These are phyloP conservation scores for Exidia glandulosa DNA, from an alignment of 768 basidiomycete species.

Conservation along the genomic window DNA sequence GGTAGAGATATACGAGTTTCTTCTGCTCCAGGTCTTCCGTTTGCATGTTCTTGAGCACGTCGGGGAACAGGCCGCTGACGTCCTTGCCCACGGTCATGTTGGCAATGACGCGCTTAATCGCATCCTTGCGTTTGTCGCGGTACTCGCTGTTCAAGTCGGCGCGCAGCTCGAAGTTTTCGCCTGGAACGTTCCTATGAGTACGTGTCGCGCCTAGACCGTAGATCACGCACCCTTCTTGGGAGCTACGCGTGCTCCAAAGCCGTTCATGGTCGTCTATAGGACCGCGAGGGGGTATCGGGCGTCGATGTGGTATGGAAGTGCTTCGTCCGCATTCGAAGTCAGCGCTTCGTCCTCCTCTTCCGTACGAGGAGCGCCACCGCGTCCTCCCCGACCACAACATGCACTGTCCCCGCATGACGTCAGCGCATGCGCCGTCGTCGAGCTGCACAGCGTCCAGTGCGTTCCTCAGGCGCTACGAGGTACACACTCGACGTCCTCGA, in stretches of 20 bases:
- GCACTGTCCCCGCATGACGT: too few relatives aligned
- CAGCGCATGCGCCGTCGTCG: too few relatives aligned
- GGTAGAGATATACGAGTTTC: conserved; percentile 98
- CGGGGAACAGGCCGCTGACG: conserved; percentile 90
- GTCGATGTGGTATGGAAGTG: too few relatives aligned
- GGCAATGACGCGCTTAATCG: conserved; percentile 94
- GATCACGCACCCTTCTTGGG: neutral
- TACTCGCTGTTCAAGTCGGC: conserved; percentile 97
- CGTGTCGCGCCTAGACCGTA: neutral
- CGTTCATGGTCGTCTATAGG: neutral
- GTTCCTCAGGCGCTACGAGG: too few relatives aligned
- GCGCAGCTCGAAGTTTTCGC: conserved; percentile 95
- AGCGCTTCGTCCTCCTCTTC: too few relatives aligned
- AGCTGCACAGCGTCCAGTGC: too few relatives aligned
- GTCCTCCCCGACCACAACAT: too few relatives aligned
- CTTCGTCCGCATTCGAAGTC: too few relatives aligned
- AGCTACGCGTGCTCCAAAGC: neutral
- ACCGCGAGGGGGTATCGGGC: too few relatives aligned
- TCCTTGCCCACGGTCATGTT: conserved; percentile 99
- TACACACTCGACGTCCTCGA: too few relatives aligned
- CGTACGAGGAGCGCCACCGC: too few relatives aligned
- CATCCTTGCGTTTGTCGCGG: conserved; percentile 91
- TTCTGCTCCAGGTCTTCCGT: conserved; percentile 99
- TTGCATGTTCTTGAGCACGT: conserved; percentile 99
- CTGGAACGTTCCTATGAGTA: conserved; percentile 37